Evolutionary conservation across 371 early-diverging fungal genomes (phyloP), one percentile per base, ranked within the genome.

Genomic region (Mucor saturninus): DNA sequence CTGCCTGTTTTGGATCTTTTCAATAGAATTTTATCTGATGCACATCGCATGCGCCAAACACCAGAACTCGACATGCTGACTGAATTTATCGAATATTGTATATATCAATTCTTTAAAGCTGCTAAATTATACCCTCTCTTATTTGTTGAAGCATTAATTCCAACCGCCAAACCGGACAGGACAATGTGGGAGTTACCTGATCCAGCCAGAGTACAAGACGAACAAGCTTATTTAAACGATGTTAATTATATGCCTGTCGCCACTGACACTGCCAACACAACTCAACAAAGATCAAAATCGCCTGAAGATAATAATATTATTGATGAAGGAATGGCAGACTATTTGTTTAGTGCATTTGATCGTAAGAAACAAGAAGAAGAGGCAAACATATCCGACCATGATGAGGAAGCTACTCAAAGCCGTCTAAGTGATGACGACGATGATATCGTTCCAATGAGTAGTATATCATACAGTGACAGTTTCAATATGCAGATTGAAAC

Each of bases 1-100:
- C 64, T 87, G 8, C 86, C 89, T 9, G 76, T 80, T 0, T 42
- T 91, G 46, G 82, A 87, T 1, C 74, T 90, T 5, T 90, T 91
- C 56, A 84, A 87, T 62, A 81, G 75, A 2, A 86, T 91, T 48
- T 53, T 87, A 9, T 58, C 56, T 10, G 69, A 77, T 26, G 30
- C 54, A 8, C 59, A 45, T 11, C 30, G 42, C 5, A 32, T 83
- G 48, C 75, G 74, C 9, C 49, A 64, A 4, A 73, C 79, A 4
- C 30, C 60, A 5, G 75, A 80, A 0, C 76, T 74, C 28, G 57
- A 46, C 37, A 84, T 88, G 42, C 69, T 92, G 21, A 48, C 67
- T 6, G 73, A 77, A 31, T 83, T 89, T 39, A 83, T 89, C 8
- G 67, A 67, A 0, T 86, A 82, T 61, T 61, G 83, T 28, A 60